Base-by-base conservation (phyloP, 208 protist species). In the Lotmaria passim region DNA sequence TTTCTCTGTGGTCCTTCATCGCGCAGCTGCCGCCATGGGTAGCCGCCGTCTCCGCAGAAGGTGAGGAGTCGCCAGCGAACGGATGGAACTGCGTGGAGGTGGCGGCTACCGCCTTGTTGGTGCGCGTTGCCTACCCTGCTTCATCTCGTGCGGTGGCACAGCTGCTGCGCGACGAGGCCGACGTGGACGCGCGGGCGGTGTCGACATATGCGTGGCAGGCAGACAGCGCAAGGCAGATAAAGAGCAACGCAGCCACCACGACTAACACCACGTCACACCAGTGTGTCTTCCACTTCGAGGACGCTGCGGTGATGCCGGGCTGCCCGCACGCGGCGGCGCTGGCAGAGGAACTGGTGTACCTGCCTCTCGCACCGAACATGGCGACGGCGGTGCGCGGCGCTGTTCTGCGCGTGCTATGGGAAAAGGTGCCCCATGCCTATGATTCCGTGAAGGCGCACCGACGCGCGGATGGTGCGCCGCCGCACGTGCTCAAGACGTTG, bases 301-400 rank as follows among this genome's bases (percentile, higher is more conserved):
- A 85, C 2, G 73, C 59, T 19, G 36, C 86, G 39, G 14, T 77
- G n/a, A 78, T 90, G 50, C 53, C 76, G 7, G 67, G 75, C 15
- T 90, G 82, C 71, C n/a, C 62, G 41, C 17, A 69, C 31, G 76
- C 72, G 28, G 55, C 56, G 6, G 72, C 43, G 31, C 53, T 79
- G 11, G 62, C 70, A 24, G 61, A 63, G 33, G 75, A 80, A 46
- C 68, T 82, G 21, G 23, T 87, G 23, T 85, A 81, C 33, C 28
- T 90, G 5, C 85, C 85, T 0, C 57, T 90, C 19, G 67, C 64
- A 0, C 50, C 73, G 15, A 31, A 28, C 6, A 75, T 86, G 66
- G 39, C 39, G 3, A 12, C 57, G 19, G 24, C 7, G 38, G 67
- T 38, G 36, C 73, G 69, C 28, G 56, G 31, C 3, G 52, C 38